These are phyloP conservation scores for Yamadazyma pseudoaaseri DNA, from an alignment of 1,139 yeast genomes.

Conservation along the genomic window DNA sequence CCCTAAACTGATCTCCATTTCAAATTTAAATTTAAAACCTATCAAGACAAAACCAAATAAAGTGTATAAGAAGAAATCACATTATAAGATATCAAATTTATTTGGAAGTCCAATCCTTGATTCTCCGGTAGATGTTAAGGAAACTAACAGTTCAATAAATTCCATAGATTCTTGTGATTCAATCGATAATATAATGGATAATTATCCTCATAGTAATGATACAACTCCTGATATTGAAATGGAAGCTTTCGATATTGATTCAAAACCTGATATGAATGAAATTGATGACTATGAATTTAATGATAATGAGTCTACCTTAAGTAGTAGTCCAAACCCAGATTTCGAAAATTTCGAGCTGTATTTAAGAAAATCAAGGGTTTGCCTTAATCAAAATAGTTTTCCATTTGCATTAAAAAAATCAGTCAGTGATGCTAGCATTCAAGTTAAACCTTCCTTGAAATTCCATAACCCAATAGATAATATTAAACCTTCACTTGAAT, in stretches of 20 bases:
- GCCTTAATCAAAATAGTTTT: constrained; percentile 27
- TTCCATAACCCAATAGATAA: constrained; percentile 43
- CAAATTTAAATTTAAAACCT: constrained; percentile 41
- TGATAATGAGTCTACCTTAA: constrained; percentile 15
- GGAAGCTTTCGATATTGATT: constrained; percentile 5
- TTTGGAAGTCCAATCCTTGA: constrained; percentile 24
- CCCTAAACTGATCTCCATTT: constrained; percentile 41
- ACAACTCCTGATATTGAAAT: constrained; percentile 11
- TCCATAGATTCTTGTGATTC: constrained; percentile 5
- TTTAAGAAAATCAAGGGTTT: constrained; percentile 34
- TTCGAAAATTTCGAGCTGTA: constrained; percentile 33
- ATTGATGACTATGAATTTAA: constrained; percentile 6
- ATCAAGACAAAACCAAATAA: constrained; percentile 34
- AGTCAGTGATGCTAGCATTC: constrained; percentile 15
- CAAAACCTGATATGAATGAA: constrained; percentile 4
- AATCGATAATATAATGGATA: constrained; percentile 11
- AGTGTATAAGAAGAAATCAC: constrained; percentile 41
- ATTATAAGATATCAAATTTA: constrained; percentile 38
- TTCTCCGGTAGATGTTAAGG: constrained; percentile 8
- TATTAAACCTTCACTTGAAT: constrained; percentile 21
- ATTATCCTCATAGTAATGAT: constrained; percentile 11
- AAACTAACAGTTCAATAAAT: background rate
- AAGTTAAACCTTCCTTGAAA: constrained; percentile 10
- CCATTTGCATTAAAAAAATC: constrained; percentile 30
- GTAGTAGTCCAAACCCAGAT: constrained; percentile 10